Evolutionary conservation across 257 asterid species (phyloP), one percentile per base, ranked within the genome.

Genomic region (Paulownia fortunei): DNA sequence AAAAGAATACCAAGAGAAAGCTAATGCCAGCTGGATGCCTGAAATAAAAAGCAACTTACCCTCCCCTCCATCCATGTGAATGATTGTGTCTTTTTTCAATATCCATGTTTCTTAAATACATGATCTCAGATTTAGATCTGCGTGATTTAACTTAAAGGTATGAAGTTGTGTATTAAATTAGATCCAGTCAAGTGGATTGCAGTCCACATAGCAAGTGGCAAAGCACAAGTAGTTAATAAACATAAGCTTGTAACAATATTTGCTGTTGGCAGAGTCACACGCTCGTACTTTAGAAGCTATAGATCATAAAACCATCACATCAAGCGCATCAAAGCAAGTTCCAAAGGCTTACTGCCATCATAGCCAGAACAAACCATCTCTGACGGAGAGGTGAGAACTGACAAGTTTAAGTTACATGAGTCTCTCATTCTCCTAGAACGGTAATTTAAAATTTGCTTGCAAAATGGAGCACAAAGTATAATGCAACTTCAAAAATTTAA

Each of bases 51-150:
- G 44, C 36, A 54, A 59, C 44, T 58, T 37, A 23, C 69, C 56
- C 18, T 56, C 68, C 58, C 58, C 27, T 18, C 11, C 70, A 37
- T 56, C 59, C 69, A 73, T 24, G 59, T 41, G 58, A 58, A 73
- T 39, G 37, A 36, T 0, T 19, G n/a, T n/a, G n/a, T 64, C 8
- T 64, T 37, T 7, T 37, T 36, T 12, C n/a, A n/a, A 54, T 24
- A 21, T 36, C 23, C 49, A 16, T 21, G 69, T 37, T 7, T 16
- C 42, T 51, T 44, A 32, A 18, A 62, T 73, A 44, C 6, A 41
- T 61, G 49, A 30, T 27, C n/a, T 18, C 30, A 46, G 16, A 39
- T 58, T 16, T 5, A 24, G 41, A 34, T 42, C 32, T 62, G 10
- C 7, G 16, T 2, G n/a, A n/a, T 34, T 26, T 13, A n/a, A n/a